Conservation (phyloP, 1,284 basidiomycete genomes). For the Ustilago sp. region DNA sequence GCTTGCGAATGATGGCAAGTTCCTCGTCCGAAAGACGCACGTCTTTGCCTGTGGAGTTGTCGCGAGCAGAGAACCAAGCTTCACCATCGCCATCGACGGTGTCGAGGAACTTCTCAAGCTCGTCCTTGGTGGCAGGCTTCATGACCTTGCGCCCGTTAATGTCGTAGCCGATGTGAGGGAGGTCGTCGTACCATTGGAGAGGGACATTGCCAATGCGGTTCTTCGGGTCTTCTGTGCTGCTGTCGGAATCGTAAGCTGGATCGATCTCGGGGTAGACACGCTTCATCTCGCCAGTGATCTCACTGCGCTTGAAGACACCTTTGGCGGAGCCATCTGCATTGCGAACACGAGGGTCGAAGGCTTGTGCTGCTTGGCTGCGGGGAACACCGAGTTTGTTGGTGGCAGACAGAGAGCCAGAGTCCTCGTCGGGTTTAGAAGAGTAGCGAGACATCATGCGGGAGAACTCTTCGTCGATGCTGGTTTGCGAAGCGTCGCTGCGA, state of each 20-base stretch:
- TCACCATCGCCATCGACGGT: conserved; percentile 88
- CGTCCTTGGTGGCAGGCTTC: conserved; percentile 93
- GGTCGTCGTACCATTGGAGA: conserved; percentile 98
- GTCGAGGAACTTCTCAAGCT: conserved; percentile 94
- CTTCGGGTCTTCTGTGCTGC: conserved; percentile 92
- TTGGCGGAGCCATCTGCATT: conserved; percentile 69
- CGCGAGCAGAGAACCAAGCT: conserved; percentile 93
- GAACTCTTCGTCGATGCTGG: conserved; percentile 57
- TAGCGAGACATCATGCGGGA: conserved; percentile 65
- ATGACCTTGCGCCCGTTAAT: conserved; percentile 94
- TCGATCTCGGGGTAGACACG: conserved; percentile 91
- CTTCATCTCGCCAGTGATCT: conserved; percentile 88
- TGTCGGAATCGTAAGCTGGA: conserved; percentile 95
- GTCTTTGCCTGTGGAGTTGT: conserved; percentile 87
- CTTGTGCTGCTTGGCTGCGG: conserved; percentile 67
- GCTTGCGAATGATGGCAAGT: conserved; percentile 90
- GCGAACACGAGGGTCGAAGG: conserved; percentile 77
- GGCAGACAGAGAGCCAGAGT: conserved; percentile 43
- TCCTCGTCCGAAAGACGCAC: conserved; percentile 90
- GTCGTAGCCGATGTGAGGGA: conserved; percentile 98
- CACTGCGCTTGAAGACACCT: conserved; percentile 74
- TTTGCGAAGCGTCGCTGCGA: conserved; percentile 46
- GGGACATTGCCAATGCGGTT: conserved; percentile 96
- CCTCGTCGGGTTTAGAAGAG: conserved; percentile 70
- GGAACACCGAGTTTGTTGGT: conserved; percentile 67